Conservation (phyloP, 2,329 filamentous ascomycete species). For the Fusarium robinianum region DNA sequence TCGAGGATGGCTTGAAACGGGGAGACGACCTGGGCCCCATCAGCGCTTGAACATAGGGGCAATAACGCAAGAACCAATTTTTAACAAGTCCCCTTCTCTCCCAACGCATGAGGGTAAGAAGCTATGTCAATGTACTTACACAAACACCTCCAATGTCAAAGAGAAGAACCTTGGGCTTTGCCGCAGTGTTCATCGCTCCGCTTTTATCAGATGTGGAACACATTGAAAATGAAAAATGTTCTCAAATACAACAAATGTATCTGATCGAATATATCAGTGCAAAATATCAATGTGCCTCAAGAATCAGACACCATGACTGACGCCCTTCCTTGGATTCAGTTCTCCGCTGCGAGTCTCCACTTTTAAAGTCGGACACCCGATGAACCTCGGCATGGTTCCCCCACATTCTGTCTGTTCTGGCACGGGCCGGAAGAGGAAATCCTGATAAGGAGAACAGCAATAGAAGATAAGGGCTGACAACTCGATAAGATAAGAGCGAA, state of each 20-base stretch:
- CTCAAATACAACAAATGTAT: background rate
- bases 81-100: too few species aligned
- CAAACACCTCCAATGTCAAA: constrained; percentile 98
- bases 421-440: background rate
- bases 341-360: constrained; percentile 14
- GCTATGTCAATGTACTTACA: constrained; percentile 72
- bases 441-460: constrained; percentile 18
- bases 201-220: constrained; percentile 31
- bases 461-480: background rate
- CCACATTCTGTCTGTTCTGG: too few species aligned
- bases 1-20: constrained; percentile 93
- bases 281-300: too few species aligned
- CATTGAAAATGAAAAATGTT: background rate
- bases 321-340: constrained; percentile 6
- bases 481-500: constrained; percentile 4
- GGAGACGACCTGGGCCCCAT: constrained; percentile 71
- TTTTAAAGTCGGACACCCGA: constrained; percentile 18
- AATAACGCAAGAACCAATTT: too few species aligned
- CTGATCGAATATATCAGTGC: too few species aligned
- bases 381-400: constrained; percentile 33
- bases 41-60: background rate
- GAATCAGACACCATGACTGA: too few species aligned
- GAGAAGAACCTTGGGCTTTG: constrained; percentile 73
- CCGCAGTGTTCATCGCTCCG: constrained; percentile 47
- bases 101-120: too few species aligned